These are phyloP conservation scores for Boechera stricta DNA, from an alignment of 345 rosid genomes.

Conservation along the genomic window DNA sequence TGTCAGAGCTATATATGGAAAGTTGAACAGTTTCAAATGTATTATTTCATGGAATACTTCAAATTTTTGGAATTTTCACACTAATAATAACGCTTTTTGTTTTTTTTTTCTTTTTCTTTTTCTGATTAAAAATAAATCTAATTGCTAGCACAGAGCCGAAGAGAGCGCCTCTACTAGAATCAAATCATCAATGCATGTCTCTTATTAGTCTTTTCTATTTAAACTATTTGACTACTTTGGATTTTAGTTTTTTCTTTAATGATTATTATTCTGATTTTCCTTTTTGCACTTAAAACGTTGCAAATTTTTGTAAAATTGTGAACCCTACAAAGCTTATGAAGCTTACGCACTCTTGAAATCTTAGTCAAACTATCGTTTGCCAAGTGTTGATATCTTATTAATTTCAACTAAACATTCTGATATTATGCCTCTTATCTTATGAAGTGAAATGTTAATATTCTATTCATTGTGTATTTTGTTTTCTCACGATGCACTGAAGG, in stretches of 20 bases:
- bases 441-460: constrained; percentile 1
- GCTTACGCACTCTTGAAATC: not conserved
- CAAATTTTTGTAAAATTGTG: no score
- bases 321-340: not conserved
- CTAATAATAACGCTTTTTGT: not conserved
- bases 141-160: not conserved
- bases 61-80: not conserved
- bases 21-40: constrained; percentile 21
- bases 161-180: not conserved
- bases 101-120: no score
- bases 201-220: not conserved
- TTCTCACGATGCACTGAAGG: not conserved
- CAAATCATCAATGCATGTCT: not conserved
- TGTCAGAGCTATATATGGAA: not conserved
- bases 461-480: constrained; percentile 20
- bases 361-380: not conserved
- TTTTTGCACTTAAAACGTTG: no score
- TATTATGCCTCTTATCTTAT: not conserved
- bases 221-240: no score
- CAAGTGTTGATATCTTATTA: not conserved
- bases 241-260: no score
- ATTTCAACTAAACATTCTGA: not conserved
- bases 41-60: not conserved
- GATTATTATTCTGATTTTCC: no score
- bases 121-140: not conserved